These are phyloP conservation scores for Gymnopilus junonius DNA, from an alignment of 768 basidiomycete genomes.

Conservation along the genomic window DNA sequence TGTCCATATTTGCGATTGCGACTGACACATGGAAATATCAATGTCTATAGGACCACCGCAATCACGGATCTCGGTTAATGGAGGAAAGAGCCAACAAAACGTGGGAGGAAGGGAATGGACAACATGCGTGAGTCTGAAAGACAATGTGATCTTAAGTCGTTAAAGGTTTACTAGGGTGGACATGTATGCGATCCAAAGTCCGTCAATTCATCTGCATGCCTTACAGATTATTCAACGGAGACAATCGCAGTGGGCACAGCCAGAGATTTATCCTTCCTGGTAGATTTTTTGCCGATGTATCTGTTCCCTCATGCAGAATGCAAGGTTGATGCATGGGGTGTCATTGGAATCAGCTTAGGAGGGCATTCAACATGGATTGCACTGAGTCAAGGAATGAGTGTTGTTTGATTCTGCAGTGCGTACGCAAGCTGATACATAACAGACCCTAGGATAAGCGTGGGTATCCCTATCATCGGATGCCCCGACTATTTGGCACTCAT, in stretches of 20 bases:
- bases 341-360: constrained; percentile 80
- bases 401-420: background rate
- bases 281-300: constrained; percentile 78
- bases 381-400: constrained; percentile 47
- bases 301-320: constrained; percentile 73
- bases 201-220: constrained; percentile 7
- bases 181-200: constrained; percentile 53
- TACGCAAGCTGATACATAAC: background rate
- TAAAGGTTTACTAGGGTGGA: constrained; percentile 36
- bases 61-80: constrained; percentile 45
- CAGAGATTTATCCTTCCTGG: constrained; percentile 77
- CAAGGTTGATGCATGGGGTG: constrained; percentile 66
- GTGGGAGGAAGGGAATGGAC: constrained; percentile 40
- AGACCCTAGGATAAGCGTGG: constrained; percentile 52
- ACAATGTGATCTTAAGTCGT: background rate
- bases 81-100: constrained; percentile 37
- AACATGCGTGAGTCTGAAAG: constrained; percentile 42
- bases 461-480: constrained; percentile 67
- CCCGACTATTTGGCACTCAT: constrained; percentile 70
- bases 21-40: background rate
- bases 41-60: constrained; percentile 46
- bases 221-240: background rate
- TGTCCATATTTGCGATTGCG: too few species aligned
- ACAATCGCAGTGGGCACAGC: constrained; percentile 58
- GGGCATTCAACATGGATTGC: constrained; percentile 85